Percentiles rank a stretch among this genome's conserved stretches.
Conservation (phyloP, 2,329 filamentous ascomycete genomes). For the Fusarium sarcochroum region DNA sequence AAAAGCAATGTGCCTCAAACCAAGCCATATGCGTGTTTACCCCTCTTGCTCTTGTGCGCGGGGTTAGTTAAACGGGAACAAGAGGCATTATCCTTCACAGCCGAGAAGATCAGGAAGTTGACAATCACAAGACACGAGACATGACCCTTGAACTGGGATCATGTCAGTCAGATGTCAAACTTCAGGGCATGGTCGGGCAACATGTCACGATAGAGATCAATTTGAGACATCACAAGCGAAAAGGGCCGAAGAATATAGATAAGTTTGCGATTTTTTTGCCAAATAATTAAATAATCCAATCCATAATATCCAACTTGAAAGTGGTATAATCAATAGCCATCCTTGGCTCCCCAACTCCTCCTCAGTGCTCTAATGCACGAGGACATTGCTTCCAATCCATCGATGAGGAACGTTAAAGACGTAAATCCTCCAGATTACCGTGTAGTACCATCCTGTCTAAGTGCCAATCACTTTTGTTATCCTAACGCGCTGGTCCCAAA, state of each 20-base stretch:
- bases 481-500: conserved; percentile 42
- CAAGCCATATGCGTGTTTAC: conserved; percentile 32
- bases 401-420: conserved; percentile 40
- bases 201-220: neutral
- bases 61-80: conserved; percentile 26
- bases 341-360: conserved; percentile 41
- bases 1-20: conserved; percentile 32
- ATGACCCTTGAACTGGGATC: neutral
- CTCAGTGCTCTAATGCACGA: conserved; percentile 35
- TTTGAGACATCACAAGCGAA: conserved; percentile 2
- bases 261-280: conserved; percentile 44
- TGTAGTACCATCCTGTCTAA: conserved; percentile 50
- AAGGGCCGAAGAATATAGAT: conserved; percentile 10
- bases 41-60: conserved; percentile 20
- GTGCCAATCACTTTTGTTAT: conserved; percentile 50
- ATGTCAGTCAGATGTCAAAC: neutral
- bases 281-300: conserved; percentile 36
- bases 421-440: conserved; percentile 48
- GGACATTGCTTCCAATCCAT: conserved; percentile 34
- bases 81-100: conserved; percentile 8
- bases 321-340: conserved; percentile 34
- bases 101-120: conserved; percentile 7
- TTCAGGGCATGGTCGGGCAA: neutral
- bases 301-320: conserved; percentile 37
- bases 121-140: neutral